phyloP scores from a whole-genome alignment of 2,329 filamentous ascomycete species.

The Akanthomyces dipterigenus region DNA sequence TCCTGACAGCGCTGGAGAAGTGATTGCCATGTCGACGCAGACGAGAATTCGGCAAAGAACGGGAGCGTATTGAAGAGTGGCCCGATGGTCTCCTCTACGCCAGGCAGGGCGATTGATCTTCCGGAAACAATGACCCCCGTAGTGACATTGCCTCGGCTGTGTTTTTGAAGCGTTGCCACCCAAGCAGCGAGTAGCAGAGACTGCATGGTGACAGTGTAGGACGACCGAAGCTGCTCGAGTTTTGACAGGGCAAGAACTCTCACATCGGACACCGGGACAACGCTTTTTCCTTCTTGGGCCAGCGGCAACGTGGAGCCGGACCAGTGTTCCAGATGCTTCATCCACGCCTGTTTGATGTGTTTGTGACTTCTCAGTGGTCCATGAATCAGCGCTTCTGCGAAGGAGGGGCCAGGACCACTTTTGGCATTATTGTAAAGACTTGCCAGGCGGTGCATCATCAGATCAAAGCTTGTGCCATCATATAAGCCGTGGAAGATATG shows the following conservation, averaged over 20 bases:
- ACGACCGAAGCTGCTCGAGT: conserved; percentile 15
- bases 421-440: conserved; percentile 16
- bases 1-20: conserved; percentile 60
- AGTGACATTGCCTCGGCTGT: conserved; percentile 38
- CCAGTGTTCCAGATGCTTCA: conserved; percentile 40
- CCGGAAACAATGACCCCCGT: conserved; percentile 77
- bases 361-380: conserved; percentile 55
- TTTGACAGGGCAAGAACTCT: conserved; percentile 10
- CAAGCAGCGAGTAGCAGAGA: conserved; percentile 61
- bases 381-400: conserved; percentile 59
- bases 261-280: not conserved
- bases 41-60: conserved; percentile 45
- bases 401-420: conserved; percentile 43
- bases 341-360: conserved; percentile 58
- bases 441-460: conserved; percentile 56
- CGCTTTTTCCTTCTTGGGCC: not conserved
- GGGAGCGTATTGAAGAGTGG: conserved; percentile 89
- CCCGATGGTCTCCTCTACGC: conserved; percentile 62
- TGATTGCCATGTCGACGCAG: conserved; percentile 48
- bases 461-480: conserved; percentile 70
- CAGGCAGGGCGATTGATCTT: conserved; percentile 60
- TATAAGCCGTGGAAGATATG: conserved; percentile 83
- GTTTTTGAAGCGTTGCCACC: conserved; percentile 53
- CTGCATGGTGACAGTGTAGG: conserved; percentile 14
- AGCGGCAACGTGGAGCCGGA: conserved; percentile 11